Base-by-base conservation (phyloP, 208 protist species). In the Blechomonas ayalai region DNA sequence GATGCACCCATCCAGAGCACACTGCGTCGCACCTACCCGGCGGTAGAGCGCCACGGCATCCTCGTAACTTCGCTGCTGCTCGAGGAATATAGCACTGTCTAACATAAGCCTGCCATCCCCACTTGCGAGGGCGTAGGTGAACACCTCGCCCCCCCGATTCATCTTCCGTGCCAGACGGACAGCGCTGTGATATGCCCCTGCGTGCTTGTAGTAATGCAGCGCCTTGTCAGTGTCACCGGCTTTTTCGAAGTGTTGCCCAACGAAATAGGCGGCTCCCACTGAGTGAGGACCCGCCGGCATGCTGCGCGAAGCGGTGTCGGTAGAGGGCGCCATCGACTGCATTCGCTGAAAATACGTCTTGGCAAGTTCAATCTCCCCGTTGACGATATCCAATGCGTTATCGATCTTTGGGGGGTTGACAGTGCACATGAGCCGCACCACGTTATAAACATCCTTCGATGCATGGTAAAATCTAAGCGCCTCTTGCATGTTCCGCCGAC, bases 41-140 rank as follows among this genome's bases (percentile, higher is more conserved):
- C 96, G 94, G 59, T 97, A 98, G 12, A 98, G 79, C 34, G 83
- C 53, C 2, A 97, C 92, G 1, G 95, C 81, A 67, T 96, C 95
- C 59, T 97, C 92, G 43, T 76, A 93, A 15, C 59, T 29, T 16
- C 68, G 57, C 52, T 91, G 73, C 45, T 77, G 43, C 67, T 97
- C 92, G 18, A 98, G 77, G 41, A 72, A 95, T 15, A 67, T 57
- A 13, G 92, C 96, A 33, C 59, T 79, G 24, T 97, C 88, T 0
- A 96, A 70, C 79, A 96, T 96, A 28, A 91, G 48, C 2, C 72
- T 63, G 31, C 58, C 59, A 41, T 92, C 79, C 6, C 60, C 63
- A 52, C 87, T 91, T 22, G 70, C 40, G 16, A 95, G 57, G 9
- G 92, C 78, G 8, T 97, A 53, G 13, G 32, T 36, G 13, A 92